Evolutionary conservation across 2,329 filamentous ascomycete genomes (phyloP).

Genomic region (Corniculantispora saksenae): DNA sequence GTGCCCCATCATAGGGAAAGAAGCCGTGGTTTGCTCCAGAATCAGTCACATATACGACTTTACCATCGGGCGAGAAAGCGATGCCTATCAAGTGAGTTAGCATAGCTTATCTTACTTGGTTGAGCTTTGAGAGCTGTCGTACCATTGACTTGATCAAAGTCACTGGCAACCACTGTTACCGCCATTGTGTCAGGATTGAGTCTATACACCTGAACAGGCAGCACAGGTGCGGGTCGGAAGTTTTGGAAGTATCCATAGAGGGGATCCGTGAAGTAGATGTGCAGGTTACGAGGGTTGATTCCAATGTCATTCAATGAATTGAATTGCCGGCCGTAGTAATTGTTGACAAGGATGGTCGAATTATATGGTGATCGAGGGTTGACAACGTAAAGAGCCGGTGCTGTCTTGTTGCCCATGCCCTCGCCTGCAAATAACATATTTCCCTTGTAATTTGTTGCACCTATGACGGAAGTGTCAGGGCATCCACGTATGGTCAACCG

Average conservation of each 20-base stretch:
- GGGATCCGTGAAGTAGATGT: conserved; percentile 66
- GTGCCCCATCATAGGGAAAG: conserved; percentile 42
- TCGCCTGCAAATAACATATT: conserved; percentile 52
- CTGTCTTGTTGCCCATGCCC: conserved; percentile 44
- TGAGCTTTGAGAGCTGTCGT: not conserved
- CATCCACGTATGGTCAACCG: no score
- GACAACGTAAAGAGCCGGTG: conserved; percentile 3
- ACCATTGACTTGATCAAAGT: conserved; percentile 57
- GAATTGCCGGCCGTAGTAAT: conserved; percentile 61
- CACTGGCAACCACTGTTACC: conserved; percentile 58
- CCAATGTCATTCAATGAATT: conserved; percentile 61
- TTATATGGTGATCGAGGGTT: not conserved
- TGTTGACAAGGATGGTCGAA: conserved; percentile 50
- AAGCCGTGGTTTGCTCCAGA: conserved; percentile 51
- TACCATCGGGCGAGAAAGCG: conserved; percentile 56
- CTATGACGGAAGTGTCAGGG: conserved; percentile 29
- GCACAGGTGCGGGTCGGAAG: conserved; percentile 53
- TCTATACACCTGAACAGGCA: conserved; percentile 61
- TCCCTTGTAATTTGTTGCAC: conserved; percentile 51
- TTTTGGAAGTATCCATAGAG: conserved; percentile 60
- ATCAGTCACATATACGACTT: conserved; percentile 57
- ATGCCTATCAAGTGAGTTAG: conserved; percentile 40
- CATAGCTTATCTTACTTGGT: no score
- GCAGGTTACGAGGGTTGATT: conserved; percentile 53
- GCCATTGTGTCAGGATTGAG: conserved; percentile 52